phyloP scores from a whole-genome alignment of 257 asterid genomes.

The Ehretia macrophylla region DNA sequence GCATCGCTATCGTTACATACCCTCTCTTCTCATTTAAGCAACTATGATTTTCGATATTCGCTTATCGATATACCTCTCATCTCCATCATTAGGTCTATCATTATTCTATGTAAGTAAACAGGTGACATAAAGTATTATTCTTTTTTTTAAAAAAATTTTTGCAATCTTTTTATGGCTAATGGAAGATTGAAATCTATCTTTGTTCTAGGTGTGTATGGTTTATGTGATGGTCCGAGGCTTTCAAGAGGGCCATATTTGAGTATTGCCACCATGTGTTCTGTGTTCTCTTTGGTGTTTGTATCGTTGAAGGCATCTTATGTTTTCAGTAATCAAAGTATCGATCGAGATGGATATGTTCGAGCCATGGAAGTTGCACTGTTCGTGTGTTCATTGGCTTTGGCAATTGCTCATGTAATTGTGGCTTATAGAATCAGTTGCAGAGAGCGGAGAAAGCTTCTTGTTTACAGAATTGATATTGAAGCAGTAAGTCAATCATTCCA shows the following conservation, averaged over 20 bases:
- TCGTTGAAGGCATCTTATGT: constrained; percentile 71
- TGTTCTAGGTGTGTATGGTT: constrained; percentile 82
- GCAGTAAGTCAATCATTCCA: constrained; percentile 58
- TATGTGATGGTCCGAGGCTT: constrained; percentile 86
- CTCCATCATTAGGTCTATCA: constrained; percentile 71
- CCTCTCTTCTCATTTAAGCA: constrained; percentile 27
- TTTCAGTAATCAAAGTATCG: constrained; percentile 18
- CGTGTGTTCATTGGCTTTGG: constrained; percentile 55
- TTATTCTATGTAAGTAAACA: constrained; percentile 65
- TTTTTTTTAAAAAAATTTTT: too few relatives aligned
- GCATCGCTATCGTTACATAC: constrained; percentile 16
- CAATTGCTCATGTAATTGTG: constrained; percentile 73
- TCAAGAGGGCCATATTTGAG: constrained; percentile 84
- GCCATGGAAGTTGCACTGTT: constrained; percentile 55
- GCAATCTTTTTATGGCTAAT: too few relatives aligned
- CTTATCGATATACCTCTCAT: constrained; percentile 82
- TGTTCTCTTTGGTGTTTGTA: constrained; percentile 70
- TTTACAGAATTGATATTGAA: constrained; percentile 86
- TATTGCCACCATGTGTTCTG: constrained; percentile 69
- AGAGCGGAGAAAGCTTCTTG: constrained; percentile 84
- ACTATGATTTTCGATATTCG: constrained; percentile 83
- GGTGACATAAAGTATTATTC: too few relatives aligned
- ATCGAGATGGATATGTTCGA: neutral
- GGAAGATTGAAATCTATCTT: too few relatives aligned
- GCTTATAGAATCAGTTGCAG: constrained; percentile 88